phyloP scores from a whole-genome alignment of 73 alveolate genomes.

The Paramecium sonneborni region DNA sequence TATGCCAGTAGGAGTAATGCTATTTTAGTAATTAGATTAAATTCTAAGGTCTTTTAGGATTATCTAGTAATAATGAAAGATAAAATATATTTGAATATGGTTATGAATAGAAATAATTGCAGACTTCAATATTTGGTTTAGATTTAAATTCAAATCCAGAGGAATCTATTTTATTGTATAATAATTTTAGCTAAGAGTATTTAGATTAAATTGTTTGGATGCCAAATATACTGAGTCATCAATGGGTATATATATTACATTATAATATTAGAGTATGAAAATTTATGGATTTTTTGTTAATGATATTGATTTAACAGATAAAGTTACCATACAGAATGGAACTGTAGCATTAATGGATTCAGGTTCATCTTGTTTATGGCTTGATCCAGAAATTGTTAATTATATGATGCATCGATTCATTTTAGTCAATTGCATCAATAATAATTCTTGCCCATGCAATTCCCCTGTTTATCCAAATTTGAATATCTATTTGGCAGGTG shows the following conservation, averaged over 20 bases:
- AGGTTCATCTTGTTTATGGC: conserved; percentile 4
- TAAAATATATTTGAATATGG: neutral
- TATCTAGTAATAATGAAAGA: neutral
- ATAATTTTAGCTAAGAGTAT: neutral
- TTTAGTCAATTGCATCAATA: neutral
- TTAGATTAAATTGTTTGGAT: neutral
- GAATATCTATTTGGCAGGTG: neutral
- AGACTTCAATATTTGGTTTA: neutral
- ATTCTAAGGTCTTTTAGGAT: conserved; percentile 10
- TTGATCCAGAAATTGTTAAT: neutral
- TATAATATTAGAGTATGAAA: neutral
- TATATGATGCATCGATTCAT: neutral
- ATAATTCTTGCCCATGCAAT: neutral
- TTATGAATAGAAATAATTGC: neutral
- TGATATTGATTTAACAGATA: neutral
- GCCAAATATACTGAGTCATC: neutral
- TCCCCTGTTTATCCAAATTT: neutral
- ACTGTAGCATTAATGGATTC: neutral
- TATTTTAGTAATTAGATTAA: neutral
- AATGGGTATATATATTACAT: neutral
- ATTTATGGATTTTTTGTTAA: neutral
- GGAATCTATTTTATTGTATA: neutral
- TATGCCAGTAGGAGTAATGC: neutral
- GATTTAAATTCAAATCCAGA: neutral
- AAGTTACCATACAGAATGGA: neutral